phyloP scores from a whole-genome alignment of 805 yeast species.

The Sungouiella thailandica region DNA sequence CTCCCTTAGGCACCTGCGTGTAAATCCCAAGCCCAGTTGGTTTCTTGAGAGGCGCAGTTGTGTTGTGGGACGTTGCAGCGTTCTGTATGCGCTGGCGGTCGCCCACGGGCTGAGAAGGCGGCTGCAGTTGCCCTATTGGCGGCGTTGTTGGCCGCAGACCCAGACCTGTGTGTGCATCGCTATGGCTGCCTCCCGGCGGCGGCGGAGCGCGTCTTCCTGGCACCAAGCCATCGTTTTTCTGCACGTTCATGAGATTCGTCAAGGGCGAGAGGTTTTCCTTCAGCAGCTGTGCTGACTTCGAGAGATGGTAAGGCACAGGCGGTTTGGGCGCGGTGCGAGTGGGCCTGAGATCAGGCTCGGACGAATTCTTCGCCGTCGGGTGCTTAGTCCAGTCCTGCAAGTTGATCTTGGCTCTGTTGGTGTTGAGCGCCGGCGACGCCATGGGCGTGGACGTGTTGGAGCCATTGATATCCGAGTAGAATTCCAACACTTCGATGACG shows the following conservation, averaged over 20 bases:
- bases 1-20: constrained; percentile 12
- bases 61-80: constrained; percentile 11
- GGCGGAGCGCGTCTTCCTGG: constrained; percentile 56
- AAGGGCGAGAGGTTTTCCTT: constrained; percentile 26
- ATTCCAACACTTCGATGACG: constrained; percentile 56
- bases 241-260: constrained; percentile 25
- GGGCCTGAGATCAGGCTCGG: constrained; percentile 25
- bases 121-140: too few relatives aligned
- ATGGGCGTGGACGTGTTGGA: constrained; percentile 32
- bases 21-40: constrained; percentile 23
- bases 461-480: constrained; percentile 45
- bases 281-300: constrained; percentile 19
- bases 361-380: constrained; percentile 15
- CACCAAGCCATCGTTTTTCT: constrained; percentile 23
- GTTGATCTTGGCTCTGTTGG: constrained; percentile 15
- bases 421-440: constrained; percentile 20
- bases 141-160: too few relatives aligned
- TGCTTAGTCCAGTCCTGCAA: constrained; percentile 42
- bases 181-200: constrained; percentile 42
- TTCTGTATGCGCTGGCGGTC: constrained; percentile 2
- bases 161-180: too few relatives aligned
- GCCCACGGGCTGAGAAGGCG: too few relatives aligned
- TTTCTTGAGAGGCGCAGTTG: constrained; percentile 11
- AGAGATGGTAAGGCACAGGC: constrained; percentile 37
- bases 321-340: constrained; percentile 40